Evolutionary conservation across 2,329 filamentous ascomycete species (phyloP), one percentile per base, ranked within the genome.

Genomic region (Colletotrichum spaethianum): DNA sequence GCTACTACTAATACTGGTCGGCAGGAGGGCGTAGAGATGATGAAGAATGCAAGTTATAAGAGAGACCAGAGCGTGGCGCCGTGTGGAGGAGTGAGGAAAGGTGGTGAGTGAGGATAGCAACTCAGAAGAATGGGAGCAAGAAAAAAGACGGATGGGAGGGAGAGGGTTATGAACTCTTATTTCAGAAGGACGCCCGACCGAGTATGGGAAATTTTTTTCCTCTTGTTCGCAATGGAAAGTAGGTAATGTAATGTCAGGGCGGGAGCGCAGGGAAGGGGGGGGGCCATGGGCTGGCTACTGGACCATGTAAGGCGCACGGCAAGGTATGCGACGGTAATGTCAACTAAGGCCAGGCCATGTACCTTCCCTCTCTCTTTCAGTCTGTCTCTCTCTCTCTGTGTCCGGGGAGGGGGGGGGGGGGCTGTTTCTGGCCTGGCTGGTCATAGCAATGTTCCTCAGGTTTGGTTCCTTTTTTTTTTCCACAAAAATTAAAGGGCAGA

Each of bases 151-250:
- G 69, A 68, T 53, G 69, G 64, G 69, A 72, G 65, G 69, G 69
- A 72, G 69, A 68, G 65, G 69, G 62, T 63, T 63, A 69, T 69
- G 68, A 71, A 71, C 48, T 71, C 65, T 72, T 72, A 63, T 72
- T 63, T 40, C 57, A 63, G n/a, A 44, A 42, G 6, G 40, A 69
- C 57, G 65, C 64, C 57, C 59, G 69, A 69, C 64, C 64, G 69
- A 72, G 64, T 55, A 72, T 63, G 69, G 69, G 69, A 72, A 72
- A 72, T 72, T 72, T 72, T 72, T 72, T 72, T 72, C 40, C 40
- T 48, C 48, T 42, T 57, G 31, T 56, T 62, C 66, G 68, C 63
- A 71, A 71, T 63, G 68, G 57, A 68, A 67, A 50, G 63, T 48
- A 70, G 63, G 64, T 60, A 52, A 71, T 68, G 68, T 55, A 71